Percentiles rank a stretch among this genome's conserved stretches.
Conservation (phyloP, 805 yeast genomes). For the Suhomyces sp. region DNA sequence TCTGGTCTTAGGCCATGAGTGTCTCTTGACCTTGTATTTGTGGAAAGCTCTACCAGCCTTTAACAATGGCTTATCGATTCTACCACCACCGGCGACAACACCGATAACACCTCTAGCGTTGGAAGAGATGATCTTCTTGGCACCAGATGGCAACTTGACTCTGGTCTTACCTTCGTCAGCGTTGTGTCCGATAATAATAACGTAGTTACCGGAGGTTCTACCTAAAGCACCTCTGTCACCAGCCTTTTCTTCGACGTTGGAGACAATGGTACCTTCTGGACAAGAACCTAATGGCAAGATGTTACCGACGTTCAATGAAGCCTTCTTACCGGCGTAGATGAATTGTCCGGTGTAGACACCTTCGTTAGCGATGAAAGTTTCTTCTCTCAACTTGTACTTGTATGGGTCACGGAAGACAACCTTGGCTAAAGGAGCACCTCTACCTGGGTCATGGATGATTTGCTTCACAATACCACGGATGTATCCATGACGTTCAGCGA, state of each 20-base stretch:
- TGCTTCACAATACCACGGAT: slow-evolving; percentile 98
- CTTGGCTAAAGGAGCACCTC: slow-evolving; percentile 98
- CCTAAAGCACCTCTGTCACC: slow-evolving; percentile 99
- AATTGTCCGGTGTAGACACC: slow-evolving; percentile 99
- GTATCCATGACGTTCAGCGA: slow-evolving; percentile 99
- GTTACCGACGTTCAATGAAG: slow-evolving; percentile 95
- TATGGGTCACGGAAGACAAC: slow-evolving; percentile 99
- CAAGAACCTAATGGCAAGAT: slow-evolving; percentile 94
- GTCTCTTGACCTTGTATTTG: slow-evolving; percentile 98
- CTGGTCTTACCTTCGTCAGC: slow-evolving; percentile 98
- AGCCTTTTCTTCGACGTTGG: slow-evolving; percentile 97
- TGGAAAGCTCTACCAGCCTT: slow-evolving; percentile 99
- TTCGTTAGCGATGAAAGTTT: slow-evolving; percentile 98
- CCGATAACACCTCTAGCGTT: slow-evolving; percentile 99
- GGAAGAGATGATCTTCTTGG: slow-evolving; percentile 93
- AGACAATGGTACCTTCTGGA: slow-evolving; percentile 99
- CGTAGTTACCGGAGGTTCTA: slow-evolving; percentile 99
- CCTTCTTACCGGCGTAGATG: slow-evolving; percentile 98
- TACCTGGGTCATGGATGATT: slow-evolving; percentile 98
- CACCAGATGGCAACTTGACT: slow-evolving; percentile 98
- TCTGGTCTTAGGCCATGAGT: slow-evolving; percentile 99
- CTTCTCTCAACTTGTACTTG: slow-evolving; percentile 97
- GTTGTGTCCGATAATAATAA: slow-evolving; percentile 98
- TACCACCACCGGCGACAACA: slow-evolving; percentile 99
- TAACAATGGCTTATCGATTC: slow-evolving; percentile 98